phyloP scores from a whole-genome alignment of 2,329 filamentous ascomycete genomes.

The Diaporthe australafricana region DNA sequence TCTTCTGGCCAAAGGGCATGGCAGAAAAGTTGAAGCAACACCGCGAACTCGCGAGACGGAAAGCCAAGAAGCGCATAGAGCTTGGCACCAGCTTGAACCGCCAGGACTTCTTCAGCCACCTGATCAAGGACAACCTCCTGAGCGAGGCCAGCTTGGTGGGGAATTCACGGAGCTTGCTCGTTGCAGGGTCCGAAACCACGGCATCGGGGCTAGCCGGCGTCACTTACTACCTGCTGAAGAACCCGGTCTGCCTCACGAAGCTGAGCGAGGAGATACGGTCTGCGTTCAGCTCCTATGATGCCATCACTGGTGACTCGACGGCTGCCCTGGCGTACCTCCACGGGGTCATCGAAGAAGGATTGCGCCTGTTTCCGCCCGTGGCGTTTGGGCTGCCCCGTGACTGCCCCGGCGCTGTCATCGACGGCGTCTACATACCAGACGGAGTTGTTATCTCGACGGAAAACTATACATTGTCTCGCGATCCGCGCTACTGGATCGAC shows the following conservation, averaged over 20 bases:
- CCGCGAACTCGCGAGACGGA: constrained; percentile 39
- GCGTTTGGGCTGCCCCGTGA: constrained; percentile 43
- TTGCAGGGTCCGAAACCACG: too few species aligned
- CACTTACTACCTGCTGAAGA: constrained; percentile 44
- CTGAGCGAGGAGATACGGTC: constrained; percentile 52
- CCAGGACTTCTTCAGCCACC: constrained; percentile 39
- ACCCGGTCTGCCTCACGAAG: constrained; percentile 45
- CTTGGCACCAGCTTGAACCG: constrained; percentile 28
- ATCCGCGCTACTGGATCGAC: constrained; percentile 55
- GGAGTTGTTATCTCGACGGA: constrained; percentile 54
- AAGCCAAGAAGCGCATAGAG: constrained; percentile 39
- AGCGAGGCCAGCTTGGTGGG: too few species aligned
- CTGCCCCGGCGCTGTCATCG: constrained; percentile 47
- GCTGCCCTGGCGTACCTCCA: constrained; percentile 50
- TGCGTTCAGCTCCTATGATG: constrained; percentile 46
- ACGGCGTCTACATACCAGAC: constrained; percentile 46
- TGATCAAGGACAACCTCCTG: too few species aligned
- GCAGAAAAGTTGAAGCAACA: constrained; percentile 30
- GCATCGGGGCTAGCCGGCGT: constrained; percentile 45
- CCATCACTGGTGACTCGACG: constrained; percentile 49
- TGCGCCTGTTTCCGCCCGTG: constrained; percentile 50
- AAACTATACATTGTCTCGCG: constrained; percentile 57
- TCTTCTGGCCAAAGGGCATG: constrained; percentile 29
- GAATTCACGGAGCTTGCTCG: too few species aligned
- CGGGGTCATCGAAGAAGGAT: constrained; percentile 49